phyloP scores from a whole-genome alignment of 2,329 filamentous ascomycete species.

The Lecanoromycetidae sp. region DNA sequence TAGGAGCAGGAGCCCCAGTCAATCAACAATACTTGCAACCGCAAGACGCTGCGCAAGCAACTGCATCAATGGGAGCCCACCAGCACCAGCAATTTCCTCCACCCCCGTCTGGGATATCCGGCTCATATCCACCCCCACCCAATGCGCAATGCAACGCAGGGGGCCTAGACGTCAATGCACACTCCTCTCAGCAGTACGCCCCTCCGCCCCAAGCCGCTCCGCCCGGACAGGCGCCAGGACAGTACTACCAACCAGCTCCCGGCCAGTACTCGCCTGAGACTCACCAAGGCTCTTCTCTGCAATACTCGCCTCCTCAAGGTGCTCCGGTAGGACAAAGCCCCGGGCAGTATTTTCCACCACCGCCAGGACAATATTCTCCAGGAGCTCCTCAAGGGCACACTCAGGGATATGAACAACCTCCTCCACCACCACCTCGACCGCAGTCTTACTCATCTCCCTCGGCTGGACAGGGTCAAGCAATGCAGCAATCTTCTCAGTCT shows the following conservation, averaged over 20 bases:
- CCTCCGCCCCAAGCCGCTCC: not conserved
- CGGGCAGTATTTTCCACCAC: constrained; percentile 7
- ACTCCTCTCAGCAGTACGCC: not conserved
- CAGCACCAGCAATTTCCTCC: constrained; percentile 2
- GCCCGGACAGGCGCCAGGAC: not conserved
- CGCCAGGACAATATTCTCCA: not conserved
- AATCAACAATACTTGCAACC: constrained; percentile 9
- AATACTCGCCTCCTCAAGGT: too few species aligned
- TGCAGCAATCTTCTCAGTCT: not conserved
- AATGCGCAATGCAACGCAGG: not conserved
- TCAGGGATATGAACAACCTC: too few species aligned
- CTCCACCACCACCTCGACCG: too few species aligned
- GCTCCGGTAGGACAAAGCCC: too few species aligned
- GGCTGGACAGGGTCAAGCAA: not conserved
- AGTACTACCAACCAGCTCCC: constrained; percentile 1
- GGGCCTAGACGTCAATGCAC: not conserved
- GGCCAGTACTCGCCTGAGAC: too few species aligned
- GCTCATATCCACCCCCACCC: constrained; percentile 1
- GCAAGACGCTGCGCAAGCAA: not conserved
- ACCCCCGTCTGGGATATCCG: not conserved
- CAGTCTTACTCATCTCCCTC: too few species aligned
- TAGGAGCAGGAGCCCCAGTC: not conserved
- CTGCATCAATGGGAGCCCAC: not conserved
- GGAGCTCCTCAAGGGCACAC: too few species aligned
- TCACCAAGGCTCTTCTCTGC: too few species aligned